phyloP scores from a whole-genome alignment of 106 monocot genomes.

The Chionographis japonica region DNA sequence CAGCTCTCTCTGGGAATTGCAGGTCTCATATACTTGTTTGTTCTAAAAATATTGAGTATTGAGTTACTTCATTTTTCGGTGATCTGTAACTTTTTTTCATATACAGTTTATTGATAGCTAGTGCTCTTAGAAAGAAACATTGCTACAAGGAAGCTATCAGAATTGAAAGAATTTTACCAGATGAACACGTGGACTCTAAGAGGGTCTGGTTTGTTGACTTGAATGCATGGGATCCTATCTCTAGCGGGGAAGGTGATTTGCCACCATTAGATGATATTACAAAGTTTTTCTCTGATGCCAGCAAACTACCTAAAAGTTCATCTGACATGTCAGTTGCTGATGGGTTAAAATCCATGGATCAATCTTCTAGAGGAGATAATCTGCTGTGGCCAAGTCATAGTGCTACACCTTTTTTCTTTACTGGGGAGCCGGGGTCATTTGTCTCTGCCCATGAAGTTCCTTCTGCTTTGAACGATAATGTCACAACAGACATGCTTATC shows the following conservation, averaged over 20 bases:
- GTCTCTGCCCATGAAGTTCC: background rate
- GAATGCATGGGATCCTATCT: slow-evolving; percentile 78
- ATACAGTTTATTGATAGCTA: slow-evolving; percentile 51
- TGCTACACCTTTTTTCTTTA: slow-evolving; percentile 3
- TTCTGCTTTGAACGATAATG: slow-evolving; percentile 10
- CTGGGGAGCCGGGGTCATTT: background rate
- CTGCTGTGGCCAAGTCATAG: slow-evolving; percentile 11
- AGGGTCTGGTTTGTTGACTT: slow-evolving; percentile 45
- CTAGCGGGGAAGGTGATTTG: slow-evolving; percentile 76
- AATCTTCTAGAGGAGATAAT: slow-evolving; percentile 5
- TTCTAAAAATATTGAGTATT: background rate
- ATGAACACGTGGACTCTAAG: slow-evolving; percentile 24
- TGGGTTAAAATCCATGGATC: slow-evolving; percentile 9
- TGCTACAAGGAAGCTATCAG: slow-evolving; percentile 73
- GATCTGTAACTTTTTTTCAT: background rate
- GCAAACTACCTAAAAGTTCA: slow-evolving; percentile 8
- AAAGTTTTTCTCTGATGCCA: slow-evolving; percentile 35
- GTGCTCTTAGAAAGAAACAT: slow-evolving; percentile 72
- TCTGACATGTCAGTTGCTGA: slow-evolving; percentile 17
- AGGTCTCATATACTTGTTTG: slow-evolving; percentile 36
- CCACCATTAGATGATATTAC: slow-evolving; percentile 53
- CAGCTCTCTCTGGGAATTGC: slow-evolving; percentile 74
- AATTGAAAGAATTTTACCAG: slow-evolving; percentile 58
- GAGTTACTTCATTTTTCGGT: background rate
- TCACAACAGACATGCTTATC: background rate